Base-by-base conservation (phyloP, 805 yeast genomes). In the Hemisphaericaspora nanyangensis region DNA sequence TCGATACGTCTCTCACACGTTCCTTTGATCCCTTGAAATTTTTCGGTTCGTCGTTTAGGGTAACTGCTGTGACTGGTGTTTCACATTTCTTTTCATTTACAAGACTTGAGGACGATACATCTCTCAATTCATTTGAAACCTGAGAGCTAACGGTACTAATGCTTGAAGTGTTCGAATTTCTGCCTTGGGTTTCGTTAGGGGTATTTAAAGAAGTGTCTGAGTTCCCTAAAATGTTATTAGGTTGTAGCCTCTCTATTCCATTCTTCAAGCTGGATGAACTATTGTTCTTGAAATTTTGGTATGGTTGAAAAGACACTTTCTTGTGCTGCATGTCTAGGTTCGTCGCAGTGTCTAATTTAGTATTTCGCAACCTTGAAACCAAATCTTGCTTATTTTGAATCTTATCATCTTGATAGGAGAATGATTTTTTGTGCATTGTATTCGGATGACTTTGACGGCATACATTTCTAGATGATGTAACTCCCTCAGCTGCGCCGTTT, bases 311-410 rank as follows among this genome's bases (percentile, higher is more conserved):
- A 10, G 12, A 7, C 15, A 17, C 34, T 8, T 18, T 12, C 13
- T 25, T 25, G 13, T 27, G 27, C 29, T 31, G 17, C 13, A 35
- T 11, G 7, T 12, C 24, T 5, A 41, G 48, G 34, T 49, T 51
- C 6, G 47, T 44, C 11, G 50, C 41, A 24, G 42, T 40, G 32
- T 48, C 50, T 7, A 31, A 40, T 17, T 28, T 39, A 20, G n/a
- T 39, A 8, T 40, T 34, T 37, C 52, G 29, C n/a, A 48, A 34
- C 18, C 38, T 33, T 27, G 46, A 43, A 7, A 45, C 44, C 29
- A 47, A 37, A 31, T 32, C 29, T 29, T 40, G 39, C 17, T 34
- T 46, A 12, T 25, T 35, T 17, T 25, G 19, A 4, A 29, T 10
- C 28, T 25, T 48, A 10, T 38, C 29, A 7, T 42, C 29, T 34